Evolutionary conservation across 768 basidiomycete genomes (phyloP), one percentile per base, ranked within the genome.

Genomic region (Tremella yokohamensis): DNA sequence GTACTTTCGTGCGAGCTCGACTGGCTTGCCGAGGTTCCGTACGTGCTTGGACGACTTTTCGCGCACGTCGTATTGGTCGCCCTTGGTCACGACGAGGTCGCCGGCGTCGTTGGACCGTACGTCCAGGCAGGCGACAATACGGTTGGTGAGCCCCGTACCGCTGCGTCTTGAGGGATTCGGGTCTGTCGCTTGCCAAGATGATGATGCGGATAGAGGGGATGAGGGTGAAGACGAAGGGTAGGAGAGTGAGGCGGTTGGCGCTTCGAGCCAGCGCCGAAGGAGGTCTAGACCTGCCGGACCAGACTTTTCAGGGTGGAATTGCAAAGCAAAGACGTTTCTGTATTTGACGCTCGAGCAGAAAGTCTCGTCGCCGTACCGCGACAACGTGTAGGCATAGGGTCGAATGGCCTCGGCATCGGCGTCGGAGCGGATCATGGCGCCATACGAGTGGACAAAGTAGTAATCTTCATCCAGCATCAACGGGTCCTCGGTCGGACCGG

Each of bases 301-400:
- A 0, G 90, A 93, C 78, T 99, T 99, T 78, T 99, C 96, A 18
- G 96, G 96, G 77, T 99, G 96, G 78, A 97, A 98, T 75, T 99
- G 96, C 15, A 87, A 87, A 20, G 84, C 94, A 71, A 92, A 94
- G 54, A 97, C 83, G 74, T 90, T 94, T 40, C 82, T 84, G 65
- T 83, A 85, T 68, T 84, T 85, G 18, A 98, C 84, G 8, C 85
- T 83, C 24, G 94, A 89, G 57, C 96, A 80, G 77, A 97, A 98
- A 19, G 88, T 77, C 77, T 98, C 90, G 58, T 84, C 82, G n/a
- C 94, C 96, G 76, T 98, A 99, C 77, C 93, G 87, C 2, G 93
- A 90, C 19, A 87, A 86, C 13, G 88, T 85, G 77, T 93, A 84
- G 2, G 84, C 83, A 87, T 90, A 98, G n/a, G 61, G 20, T 16